phyloP scores from a whole-genome alignment of 805 yeast species.

The Sugiyamaella lignohabitans region DNA sequence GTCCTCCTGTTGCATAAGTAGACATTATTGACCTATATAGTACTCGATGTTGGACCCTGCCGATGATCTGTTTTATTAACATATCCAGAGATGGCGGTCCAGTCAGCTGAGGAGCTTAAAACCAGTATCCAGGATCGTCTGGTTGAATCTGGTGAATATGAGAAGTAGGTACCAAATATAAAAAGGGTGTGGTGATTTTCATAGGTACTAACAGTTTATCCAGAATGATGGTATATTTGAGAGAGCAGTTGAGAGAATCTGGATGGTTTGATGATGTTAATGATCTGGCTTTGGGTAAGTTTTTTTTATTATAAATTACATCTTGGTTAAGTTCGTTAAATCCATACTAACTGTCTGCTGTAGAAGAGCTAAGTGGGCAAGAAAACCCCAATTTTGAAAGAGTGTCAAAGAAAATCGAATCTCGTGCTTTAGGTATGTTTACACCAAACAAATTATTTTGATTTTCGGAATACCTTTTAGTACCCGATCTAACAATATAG shows the following conservation, averaged over 20 bases:
- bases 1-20: too few species aligned
- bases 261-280: conserved; percentile 84
- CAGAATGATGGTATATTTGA: conserved; percentile 33
- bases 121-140: conserved; percentile 64
- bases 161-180: conserved; percentile 36
- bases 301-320: too few species aligned
- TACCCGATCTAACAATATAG: conserved; percentile 17
- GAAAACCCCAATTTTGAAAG: conserved; percentile 47
- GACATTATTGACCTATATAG: too few species aligned
- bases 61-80: neutral
- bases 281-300: conserved; percentile 47
- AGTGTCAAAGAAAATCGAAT: conserved; percentile 48
- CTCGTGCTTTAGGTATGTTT: conserved; percentile 55
- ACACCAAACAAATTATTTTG: too few species aligned
- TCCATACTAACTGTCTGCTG: neutral
- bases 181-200: neutral
- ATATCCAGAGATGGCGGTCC: neutral
- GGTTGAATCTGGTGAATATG: conserved; percentile 75
- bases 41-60: conserved; percentile 1
- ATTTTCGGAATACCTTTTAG: neutral
- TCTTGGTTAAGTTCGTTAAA: neutral
- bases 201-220: neutral
- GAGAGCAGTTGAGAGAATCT: conserved; percentile 58
- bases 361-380: conserved; percentile 36
- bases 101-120: conserved; percentile 13